Percentiles rank a stretch among this genome's conserved stretches.
Evolutionary conservation across 345 rosid genomes (phyloP).

Genomic region (Euphorbia tirucalli): DNA sequence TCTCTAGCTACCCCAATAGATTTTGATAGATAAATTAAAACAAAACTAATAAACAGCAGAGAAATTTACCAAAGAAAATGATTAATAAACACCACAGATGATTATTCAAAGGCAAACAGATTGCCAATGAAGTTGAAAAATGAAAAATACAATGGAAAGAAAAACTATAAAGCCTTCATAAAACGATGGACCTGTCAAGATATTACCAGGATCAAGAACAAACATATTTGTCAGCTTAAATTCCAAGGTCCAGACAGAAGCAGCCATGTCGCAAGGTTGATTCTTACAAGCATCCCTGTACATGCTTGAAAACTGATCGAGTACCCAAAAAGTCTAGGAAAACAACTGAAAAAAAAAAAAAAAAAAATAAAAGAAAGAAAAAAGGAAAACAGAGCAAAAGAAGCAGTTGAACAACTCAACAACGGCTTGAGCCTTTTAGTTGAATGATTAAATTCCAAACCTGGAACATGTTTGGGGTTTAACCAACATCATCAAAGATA

Average conservation of each 20-base stretch:
- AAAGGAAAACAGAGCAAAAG: neutral
- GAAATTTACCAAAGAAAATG: neutral
- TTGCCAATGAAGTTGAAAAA: no score
- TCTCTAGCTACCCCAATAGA: neutral
- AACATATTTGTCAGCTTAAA: neutral
- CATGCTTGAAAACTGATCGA: neutral
- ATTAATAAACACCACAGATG: neutral
- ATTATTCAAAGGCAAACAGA: no score
- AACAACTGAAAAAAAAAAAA: neutral
- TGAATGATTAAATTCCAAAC: neutral
- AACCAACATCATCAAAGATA: neutral
- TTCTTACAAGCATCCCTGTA: neutral
- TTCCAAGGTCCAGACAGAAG: neutral
- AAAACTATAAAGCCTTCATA: neutral
- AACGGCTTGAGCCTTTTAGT: neutral
- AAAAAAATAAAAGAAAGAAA: neutral
- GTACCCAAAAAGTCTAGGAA: neutral
- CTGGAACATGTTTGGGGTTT: neutral
- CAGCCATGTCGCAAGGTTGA: neutral
- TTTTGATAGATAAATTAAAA: neutral
- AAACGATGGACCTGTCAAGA: neutral
- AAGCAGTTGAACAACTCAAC: neutral
- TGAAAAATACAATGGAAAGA: neutral
- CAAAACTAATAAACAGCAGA: neutral
- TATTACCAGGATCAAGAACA: neutral